Evolutionary conservation across 2,329 filamentous ascomycete genomes (phyloP), one percentile per base, ranked within the genome.

Genomic region (Aspergillus tubingensis): DNA sequence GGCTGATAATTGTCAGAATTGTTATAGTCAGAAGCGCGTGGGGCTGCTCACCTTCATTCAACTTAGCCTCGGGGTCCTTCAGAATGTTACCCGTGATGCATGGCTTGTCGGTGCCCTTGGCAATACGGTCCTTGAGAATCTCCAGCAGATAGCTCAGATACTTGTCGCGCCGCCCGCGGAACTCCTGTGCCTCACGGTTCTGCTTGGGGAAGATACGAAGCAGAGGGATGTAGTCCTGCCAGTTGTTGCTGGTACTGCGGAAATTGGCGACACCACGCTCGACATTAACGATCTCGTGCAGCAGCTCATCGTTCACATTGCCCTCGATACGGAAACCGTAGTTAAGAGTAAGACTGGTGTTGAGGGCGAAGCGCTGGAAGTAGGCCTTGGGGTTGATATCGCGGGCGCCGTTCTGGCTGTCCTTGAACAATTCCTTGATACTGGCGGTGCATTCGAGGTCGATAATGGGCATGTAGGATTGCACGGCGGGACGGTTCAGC

Each of bases 171-270:
- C 91, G 82, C n/a, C 79, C 78, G 39, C 90, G 84, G 75, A 88
- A 91, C 62, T 87, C 85, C 7, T 83, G 77, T 0, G 90, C 89
- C 52, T 86, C 83, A 2, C 80, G 80, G 68, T 86, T 91, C 64
- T 83, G 83, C 32, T 81, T 85, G 2, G 87, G 83, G 65, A 86
- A 83, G 2, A 92, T 73, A 27, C 91, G 83, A 62, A 95, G 72
- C 5, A 93, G 69, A 0, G 91, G 90, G n/a, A 95, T 85, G 66
- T 94, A 94, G 69, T 95, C 91, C 69, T 91, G 89, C 86, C 89
- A 91, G 72, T 94, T 94, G 71, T 92, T 91, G 68, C 88, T 91
- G 0, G 90, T 94, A 25, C 86, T 90, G 51, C 91, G 80, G 70
- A 93, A 89, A 67, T 91, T 91, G 56, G 87, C 89, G 23, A 95